Evolutionary conservation across 2,329 filamentous ascomycete species (phyloP), one percentile per base, ranked within the genome.

Genomic region (Ophiostoma ips): DNA sequence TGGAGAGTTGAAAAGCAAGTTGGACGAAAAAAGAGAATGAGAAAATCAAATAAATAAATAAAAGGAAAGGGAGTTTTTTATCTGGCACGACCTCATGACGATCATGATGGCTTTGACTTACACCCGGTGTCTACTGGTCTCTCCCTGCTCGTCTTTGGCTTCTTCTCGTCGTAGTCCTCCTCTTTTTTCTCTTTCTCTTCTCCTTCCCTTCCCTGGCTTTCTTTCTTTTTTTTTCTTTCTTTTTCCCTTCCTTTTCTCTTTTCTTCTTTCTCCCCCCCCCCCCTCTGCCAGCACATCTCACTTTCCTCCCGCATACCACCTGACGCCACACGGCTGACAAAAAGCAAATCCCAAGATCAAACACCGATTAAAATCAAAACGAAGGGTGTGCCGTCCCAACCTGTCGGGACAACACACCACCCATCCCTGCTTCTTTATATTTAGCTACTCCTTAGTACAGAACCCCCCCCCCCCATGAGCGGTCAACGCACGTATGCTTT

Each of bases 371-470:
- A 19, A 35, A 18, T 30, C 8, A 46, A 44, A 28, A 21, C 7
- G 21, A 9, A 18, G 28, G 24, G 30, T 28, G 12, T 47, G 13
- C 40, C 31, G 40, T 44, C 46, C 50, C 50, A 52, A n/a, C 37
- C 48, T 50, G 41, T 43, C 43, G 50, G 50, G 47, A 49, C 50
- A 49, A 47, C 50, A 37, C 46, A 46, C 36, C 50, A 45, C 38
- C 40, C 28, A 28, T n/a, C 31, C 2, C 30, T 15, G 3, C 33
- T 16, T 12, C 4, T 12, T 8, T 8, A 28, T 8, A 4, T 5
- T 8, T 8, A 28, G 30, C 19, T 8, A 9, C 18, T 21, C 33
- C 19, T 9, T 36, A 16, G 12, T 43, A n/a, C 16, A n/a, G 8
- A 38, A 16, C n/a, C 16, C 12, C n/a, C 13, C 40, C 21, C 45